Percentiles rank a stretch among this genome's conserved stretches.
These are phyloP conservation scores for Fonsecaea pugnacius DNA, from an alignment of 2,329 filamentous ascomycete genomes.

Conservation along the genomic window DNA sequence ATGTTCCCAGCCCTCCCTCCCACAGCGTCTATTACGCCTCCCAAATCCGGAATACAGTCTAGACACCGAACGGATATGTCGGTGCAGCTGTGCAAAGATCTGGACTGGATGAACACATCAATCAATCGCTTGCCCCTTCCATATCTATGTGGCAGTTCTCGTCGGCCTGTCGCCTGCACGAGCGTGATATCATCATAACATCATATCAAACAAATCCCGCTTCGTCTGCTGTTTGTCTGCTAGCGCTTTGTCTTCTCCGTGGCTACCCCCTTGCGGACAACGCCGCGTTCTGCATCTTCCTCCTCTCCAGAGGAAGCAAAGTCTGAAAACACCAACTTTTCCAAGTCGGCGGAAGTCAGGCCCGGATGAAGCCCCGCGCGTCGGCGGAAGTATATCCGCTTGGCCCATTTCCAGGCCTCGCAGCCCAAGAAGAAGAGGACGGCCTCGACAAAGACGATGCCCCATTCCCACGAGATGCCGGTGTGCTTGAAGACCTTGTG, in stretches of 20 bases:
- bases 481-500: slow-evolving; percentile 67
- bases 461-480: slow-evolving; percentile 72
- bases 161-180: too few species aligned
- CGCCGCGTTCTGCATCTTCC: background rate
- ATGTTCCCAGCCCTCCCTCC: too few species aligned
- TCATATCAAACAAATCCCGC: too few species aligned
- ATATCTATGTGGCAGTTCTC: too few species aligned
- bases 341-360: slow-evolving; percentile 31
- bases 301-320: background rate
- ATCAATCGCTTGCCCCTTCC: too few species aligned
- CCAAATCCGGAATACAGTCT: too few species aligned
- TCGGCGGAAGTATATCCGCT: slow-evolving; percentile 60
- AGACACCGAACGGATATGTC: too few species aligned
- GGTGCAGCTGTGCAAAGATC: too few species aligned
- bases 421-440: slow-evolving; percentile 66
- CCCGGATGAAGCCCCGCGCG: slow-evolving; percentile 20
- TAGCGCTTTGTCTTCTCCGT: background rate
- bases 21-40: too few species aligned
- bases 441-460: slow-evolving; percentile 64
- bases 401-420: slow-evolving; percentile 70
- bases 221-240: background rate
- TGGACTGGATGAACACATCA: too few species aligned
- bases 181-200: too few species aligned
- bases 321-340: background rate
- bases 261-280: background rate